Percentiles rank a stretch among this genome's conserved stretches.
These are phyloP conservation scores for Macrocybe gigantea DNA, from an alignment of 768 basidiomycete species.

Conservation along the genomic window DNA sequence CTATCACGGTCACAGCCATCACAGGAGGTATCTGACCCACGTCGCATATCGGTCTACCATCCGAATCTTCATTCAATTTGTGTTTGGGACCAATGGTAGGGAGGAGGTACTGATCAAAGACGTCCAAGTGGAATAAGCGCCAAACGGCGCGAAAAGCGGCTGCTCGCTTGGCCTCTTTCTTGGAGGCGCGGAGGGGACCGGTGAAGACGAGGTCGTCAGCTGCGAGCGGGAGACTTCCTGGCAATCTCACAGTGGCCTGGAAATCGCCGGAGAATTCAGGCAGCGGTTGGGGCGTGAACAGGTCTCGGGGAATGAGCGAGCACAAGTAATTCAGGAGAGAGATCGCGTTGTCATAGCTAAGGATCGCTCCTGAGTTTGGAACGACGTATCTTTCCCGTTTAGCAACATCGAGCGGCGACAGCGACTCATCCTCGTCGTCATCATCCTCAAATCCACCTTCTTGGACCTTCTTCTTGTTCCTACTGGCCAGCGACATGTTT, in stretches of 20 bases:
- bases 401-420: conserved; percentile 48
- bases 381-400: conserved; percentile 73
- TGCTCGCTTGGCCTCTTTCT: conserved; percentile 78
- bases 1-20: conserved; percentile 55
- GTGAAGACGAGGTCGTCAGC: conserved; percentile 45
- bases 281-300: conserved; percentile 52
- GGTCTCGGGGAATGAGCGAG: conserved; percentile 67
- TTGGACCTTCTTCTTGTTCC: conserved; percentile 15
- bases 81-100: conserved; percentile 54
- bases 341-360: conserved; percentile 75
- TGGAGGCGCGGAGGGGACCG: conserved; percentile 59
- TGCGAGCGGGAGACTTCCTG: conserved; percentile 58
- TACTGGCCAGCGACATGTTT: conserved; percentile 9
- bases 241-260: conserved; percentile 52
- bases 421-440: conserved; percentile 29
- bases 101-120: conserved; percentile 79
- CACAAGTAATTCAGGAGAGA: conserved; percentile 72
- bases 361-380: conserved; percentile 64
- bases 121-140: conserved; percentile 58
- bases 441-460: conserved; percentile 39
- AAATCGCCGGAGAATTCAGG: conserved; percentile 65
- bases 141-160: conserved; percentile 78
- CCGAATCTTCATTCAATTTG: conserved; percentile 45
- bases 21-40: conserved; percentile 42
- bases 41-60: conserved; percentile 38